phyloP scores from a whole-genome alignment of 257 asterid species.

The Ilex aquifolium region DNA sequence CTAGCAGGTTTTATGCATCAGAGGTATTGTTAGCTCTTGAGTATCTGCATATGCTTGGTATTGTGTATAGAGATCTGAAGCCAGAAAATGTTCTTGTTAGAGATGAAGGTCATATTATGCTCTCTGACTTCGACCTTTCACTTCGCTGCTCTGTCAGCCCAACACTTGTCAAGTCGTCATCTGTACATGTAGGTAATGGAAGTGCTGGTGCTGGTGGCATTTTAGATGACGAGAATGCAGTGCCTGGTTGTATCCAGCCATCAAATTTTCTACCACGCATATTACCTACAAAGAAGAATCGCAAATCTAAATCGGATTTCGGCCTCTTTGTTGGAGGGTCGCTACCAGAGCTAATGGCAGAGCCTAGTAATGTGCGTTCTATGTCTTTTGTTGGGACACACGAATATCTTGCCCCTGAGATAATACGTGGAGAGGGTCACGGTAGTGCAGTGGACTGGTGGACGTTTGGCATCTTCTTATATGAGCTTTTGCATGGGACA shows the following conservation, averaged over 20 bases:
- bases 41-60: constrained; percentile 91
- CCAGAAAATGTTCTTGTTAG: constrained; percentile 90
- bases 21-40: constrained; percentile 81
- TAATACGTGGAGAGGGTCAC: constrained; percentile 37
- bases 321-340: constrained; percentile 36
- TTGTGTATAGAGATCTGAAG: constrained; percentile 82
- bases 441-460: constrained; percentile 52
- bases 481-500: constrained; percentile 40
- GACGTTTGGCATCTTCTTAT: constrained; percentile 39
- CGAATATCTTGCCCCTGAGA: constrained; percentile 42
- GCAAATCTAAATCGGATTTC: constrained; percentile 39
- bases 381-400: constrained; percentile 45
- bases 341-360: constrained; percentile 41
- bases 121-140: constrained; percentile 86
- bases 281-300: constrained; percentile 31
- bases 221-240: constrained; percentile 24
- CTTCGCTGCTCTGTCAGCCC: constrained; percentile 91
- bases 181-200: constrained; percentile 36
- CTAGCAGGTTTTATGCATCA: constrained; percentile 71
- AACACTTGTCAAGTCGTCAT: constrained; percentile 76
- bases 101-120: constrained; percentile 91
- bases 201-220: constrained; percentile 18
- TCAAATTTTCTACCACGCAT: constrained; percentile 31
- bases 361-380: constrained; percentile 39
- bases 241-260: constrained; percentile 31